A percentile compares a stretch with the other conserved stretches of the same genome.
Evolutionary conservation across 1,284 basidiomycete species (phyloP).

Genomic region (Puccinia polysora): DNA sequence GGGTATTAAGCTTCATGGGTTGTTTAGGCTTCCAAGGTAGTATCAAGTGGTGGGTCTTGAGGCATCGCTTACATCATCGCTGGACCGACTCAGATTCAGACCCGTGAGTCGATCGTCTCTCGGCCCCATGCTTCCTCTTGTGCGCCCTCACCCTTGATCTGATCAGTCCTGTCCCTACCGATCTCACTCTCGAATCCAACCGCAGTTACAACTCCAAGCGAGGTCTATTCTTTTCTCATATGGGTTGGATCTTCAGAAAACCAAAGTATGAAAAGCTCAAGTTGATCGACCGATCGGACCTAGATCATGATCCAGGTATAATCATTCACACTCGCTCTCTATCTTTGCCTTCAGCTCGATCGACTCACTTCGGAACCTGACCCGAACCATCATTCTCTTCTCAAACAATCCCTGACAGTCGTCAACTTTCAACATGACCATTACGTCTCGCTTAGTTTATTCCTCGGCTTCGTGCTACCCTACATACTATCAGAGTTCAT

Average conservation of each 20-base stretch:
- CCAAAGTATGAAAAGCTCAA: conserved; percentile 64
- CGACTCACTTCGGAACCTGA: no score
- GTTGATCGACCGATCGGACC: conserved; percentile 64
- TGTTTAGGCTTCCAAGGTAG: conserved; percentile 67
- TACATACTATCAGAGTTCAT: conserved; percentile 63
- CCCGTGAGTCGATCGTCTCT: conserved; percentile 10
- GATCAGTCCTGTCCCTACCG: no score
- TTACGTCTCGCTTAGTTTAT: conserved; percentile 55
- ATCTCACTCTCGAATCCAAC: no score
- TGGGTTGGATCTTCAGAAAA: conserved; percentile 80
- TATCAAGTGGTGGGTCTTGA: conserved; percentile 55
- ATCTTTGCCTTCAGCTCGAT: no score
- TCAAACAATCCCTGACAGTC: conserved; percentile 61
- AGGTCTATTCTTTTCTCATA: conserved; percentile 69
- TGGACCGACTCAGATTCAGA: conserved; percentile 49
- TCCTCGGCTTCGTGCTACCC: conserved; percentile 55
- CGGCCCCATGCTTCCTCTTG: no score
- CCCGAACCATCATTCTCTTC: no score
- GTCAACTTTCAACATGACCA: conserved; percentile 68
- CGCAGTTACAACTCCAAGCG: conserved; percentile 64
- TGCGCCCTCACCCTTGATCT: not conserved
- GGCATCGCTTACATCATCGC: conserved; percentile 72
- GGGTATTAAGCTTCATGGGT: conserved; percentile 63
- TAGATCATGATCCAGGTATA: conserved; percentile 66
- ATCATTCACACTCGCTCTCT: no score